Evolutionary conservation across 139 green algal genomes (phyloP).

Genomic region (Auxenochlorella protothecoides): DNA sequence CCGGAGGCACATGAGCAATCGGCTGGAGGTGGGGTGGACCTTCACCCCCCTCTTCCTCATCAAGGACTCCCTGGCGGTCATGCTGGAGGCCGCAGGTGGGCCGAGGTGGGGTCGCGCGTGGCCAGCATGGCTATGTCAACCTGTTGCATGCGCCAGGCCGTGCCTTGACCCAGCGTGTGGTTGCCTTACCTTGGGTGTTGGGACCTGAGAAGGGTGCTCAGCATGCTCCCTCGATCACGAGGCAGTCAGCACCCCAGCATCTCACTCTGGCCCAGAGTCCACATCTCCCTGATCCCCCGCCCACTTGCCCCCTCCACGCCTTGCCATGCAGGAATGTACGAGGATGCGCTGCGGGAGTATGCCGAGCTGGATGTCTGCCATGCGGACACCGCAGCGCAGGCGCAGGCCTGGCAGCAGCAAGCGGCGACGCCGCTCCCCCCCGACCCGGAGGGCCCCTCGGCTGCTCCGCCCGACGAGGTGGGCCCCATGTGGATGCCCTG

Average conservation of each 20-base stretch:
- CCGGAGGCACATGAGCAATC: slow-evolving; percentile 42
- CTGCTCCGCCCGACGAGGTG: slow-evolving; percentile 23
- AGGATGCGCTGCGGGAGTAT: slow-evolving; percentile 78
- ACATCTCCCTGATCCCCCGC: too few species aligned
- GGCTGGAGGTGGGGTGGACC: slow-evolving; percentile 52
- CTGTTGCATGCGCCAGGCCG: background rate
- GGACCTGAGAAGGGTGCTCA: background rate
- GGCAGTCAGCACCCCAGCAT: too few species aligned
- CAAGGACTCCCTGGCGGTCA: slow-evolving; percentile 58
- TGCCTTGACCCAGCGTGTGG: background rate
- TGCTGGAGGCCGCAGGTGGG: slow-evolving; percentile 3
- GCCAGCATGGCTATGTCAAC: background rate
- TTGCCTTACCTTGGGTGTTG: slow-evolving; percentile 18
- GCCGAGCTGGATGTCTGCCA: slow-evolving; percentile 60
- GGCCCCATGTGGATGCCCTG: slow-evolving; percentile 41
- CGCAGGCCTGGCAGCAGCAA: too few species aligned
- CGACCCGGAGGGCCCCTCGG: background rate
- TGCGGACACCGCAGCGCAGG: too few species aligned
- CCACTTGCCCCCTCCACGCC: too few species aligned
- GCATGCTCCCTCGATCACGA: background rate
- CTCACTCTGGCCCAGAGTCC: too few species aligned
- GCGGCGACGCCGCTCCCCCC: too few species aligned
- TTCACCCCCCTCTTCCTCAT: slow-evolving; percentile 75
- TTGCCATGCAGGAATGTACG: slow-evolving; percentile 22
- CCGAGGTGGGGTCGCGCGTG: too few species aligned